Evolutionary conservation across 163 green algal genomes (phyloP).

Genomic region (Coccomyxa subellipsoidea): DNA sequence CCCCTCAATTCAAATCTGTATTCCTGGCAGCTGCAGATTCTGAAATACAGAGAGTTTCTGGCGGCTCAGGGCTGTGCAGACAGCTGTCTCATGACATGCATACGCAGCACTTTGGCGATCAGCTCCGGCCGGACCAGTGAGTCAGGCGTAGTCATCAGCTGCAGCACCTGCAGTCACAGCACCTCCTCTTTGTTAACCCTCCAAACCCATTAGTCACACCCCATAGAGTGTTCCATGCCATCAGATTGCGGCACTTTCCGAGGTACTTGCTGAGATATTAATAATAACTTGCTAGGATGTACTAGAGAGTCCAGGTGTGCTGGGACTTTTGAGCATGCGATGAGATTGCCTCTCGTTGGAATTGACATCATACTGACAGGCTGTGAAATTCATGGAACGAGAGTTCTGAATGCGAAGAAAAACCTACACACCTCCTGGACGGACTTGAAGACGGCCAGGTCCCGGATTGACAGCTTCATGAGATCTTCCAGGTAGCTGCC

Average conservation of each 20-base stretch:
- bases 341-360: not conserved
- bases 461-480: not conserved
- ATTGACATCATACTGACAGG: not conserved
- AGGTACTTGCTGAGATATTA: too few relatives aligned
- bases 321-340: too few relatives aligned
- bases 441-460: not conserved
- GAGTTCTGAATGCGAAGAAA: too few relatives aligned
- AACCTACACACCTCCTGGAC: not conserved
- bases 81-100: not conserved
- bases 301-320: too few relatives aligned
- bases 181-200: too few relatives aligned
- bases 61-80: too few relatives aligned
- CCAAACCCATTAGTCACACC: not conserved
- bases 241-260: not conserved
- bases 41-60: too few relatives aligned
- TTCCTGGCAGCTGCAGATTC: too few relatives aligned
- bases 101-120: not conserved
- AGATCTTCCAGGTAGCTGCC: not conserved
- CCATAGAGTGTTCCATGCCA: too few relatives aligned
- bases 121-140: not conserved
- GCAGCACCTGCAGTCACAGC: not conserved
- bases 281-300: too few relatives aligned
- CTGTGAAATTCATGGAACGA: not conserved
- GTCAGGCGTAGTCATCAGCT: not conserved
- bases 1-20: too few relatives aligned